Evolutionary conservation across 2,329 filamentous ascomycete species (phyloP).

Genomic region (Annulohypoxylon truncatum): DNA sequence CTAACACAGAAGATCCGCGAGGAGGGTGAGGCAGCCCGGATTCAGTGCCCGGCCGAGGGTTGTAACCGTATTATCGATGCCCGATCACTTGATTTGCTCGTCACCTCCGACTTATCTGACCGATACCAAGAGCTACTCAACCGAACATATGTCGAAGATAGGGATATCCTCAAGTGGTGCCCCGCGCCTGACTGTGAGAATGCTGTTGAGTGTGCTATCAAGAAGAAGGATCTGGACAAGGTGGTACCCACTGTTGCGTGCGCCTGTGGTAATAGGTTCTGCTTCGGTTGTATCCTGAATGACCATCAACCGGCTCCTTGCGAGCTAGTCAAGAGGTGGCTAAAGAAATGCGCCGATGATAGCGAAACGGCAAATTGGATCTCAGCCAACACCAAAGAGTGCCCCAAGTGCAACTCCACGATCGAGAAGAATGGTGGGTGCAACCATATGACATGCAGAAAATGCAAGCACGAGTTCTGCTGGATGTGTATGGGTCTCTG

Average conservation of each 20-base stretch:
- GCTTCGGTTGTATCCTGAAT: constrained; percentile 89
- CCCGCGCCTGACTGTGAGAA: constrained; percentile 97
- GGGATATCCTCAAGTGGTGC: constrained; percentile 96
- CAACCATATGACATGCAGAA: constrained; percentile 55
- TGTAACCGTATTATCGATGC: constrained; percentile 94
- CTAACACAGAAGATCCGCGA: constrained; percentile 92
- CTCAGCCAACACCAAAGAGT: constrained; percentile 98
- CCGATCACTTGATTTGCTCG: constrained; percentile 83
- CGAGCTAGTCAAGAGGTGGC: constrained; percentile 89
- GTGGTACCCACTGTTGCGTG: constrained; percentile 93
- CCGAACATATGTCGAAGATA: constrained; percentile 96
- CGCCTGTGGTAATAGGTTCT: constrained; percentile 86
- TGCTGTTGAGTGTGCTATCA: constrained; percentile 87
- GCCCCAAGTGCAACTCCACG: constrained; percentile 93
- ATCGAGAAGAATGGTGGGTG: constrained; percentile 89
- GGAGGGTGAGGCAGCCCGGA: constrained; percentile 93
- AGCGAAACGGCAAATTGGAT: constrained; percentile 99
- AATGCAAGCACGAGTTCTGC: constrained; percentile 69
- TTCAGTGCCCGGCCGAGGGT: constrained; percentile 89
- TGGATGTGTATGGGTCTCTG: constrained; percentile 99
- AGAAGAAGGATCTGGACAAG: constrained; percentile 84
- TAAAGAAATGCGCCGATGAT: constrained; percentile 98
- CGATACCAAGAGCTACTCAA: constrained; percentile 89
- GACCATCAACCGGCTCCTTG: constrained; percentile 97
- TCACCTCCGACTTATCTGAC: constrained; percentile 64